Evolutionary conservation across 768 basidiomycete species (phyloP), one percentile per base, ranked within the genome.

Genomic region (Phanerochaete carnosa): DNA sequence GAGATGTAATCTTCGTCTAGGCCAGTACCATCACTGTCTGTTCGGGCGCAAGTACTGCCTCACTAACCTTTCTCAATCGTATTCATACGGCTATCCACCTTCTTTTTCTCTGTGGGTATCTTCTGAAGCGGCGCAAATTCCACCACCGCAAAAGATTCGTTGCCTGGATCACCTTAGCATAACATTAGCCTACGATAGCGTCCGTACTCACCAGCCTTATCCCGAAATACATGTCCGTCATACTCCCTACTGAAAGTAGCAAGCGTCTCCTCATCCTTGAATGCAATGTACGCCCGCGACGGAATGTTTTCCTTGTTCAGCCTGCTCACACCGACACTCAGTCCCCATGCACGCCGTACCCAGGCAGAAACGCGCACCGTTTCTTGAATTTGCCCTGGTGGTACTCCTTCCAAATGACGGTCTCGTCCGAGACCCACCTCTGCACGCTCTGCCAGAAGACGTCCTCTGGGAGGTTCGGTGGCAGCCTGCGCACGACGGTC

Each of bases 111-210:
- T 0, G 81, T 69, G 0, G 95, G 92, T 12, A 89, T 74, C 69
- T 94, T 97, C 72, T 94, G 95, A 64, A 89, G 92, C 4, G 95
- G 94, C 0, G 97, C 91, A 68, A 91, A 98, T 73, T 99, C 96
- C 7, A 99, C 94, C 3, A 97, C 79, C 1, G 92, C 95, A 52
- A 88, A 81, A 1, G 86, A 92, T 70, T 96, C 93, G 67, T 88
- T 89, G 16, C 96, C 96, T 96, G 65, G 12, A 23, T 19, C n/a
- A 1, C 8, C 30, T 46, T 9, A 33, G 25, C 47, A 45, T 22
- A 6, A 29, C 25, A 25, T 37, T 46, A 33, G 22, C n/a, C 9
- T 22, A 29, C 45, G 19, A 11, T 47, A 26, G 19, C 4, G 26
- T 13, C 2, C 45, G 30, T 3, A 67, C 86, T 39, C 62, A 94